A percentile compares a stretch with the other conserved stretches of the same genome.
Conservation (phyloP, 78 protist genomes). For the Acrasis kona region DNA sequence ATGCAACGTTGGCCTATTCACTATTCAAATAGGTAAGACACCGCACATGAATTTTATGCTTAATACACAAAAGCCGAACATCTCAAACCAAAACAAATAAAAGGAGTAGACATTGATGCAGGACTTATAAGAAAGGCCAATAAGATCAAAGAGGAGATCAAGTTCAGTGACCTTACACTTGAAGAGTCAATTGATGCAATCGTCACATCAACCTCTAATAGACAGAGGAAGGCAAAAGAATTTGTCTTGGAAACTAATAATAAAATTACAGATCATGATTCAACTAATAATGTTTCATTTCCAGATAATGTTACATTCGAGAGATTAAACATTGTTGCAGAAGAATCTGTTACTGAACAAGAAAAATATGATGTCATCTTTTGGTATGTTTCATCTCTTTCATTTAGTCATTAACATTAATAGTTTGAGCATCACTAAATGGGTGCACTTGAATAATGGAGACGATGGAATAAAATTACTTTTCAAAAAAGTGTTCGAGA, state of each 20-base stretch:
- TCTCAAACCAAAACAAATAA: not conserved
- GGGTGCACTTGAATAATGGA: conserved; percentile 71
- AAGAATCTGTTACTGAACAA: not conserved
- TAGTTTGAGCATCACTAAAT: conserved; percentile 58
- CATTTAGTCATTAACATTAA: too few relatives aligned
- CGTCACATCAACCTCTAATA: not conserved
- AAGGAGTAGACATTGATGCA: conserved; percentile 31
- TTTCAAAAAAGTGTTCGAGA: conserved; percentile 37
- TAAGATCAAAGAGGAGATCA: not conserved
- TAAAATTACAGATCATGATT: too few relatives aligned
- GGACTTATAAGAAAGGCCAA: not conserved
- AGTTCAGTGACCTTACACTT: not conserved
- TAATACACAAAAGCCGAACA: too few relatives aligned
- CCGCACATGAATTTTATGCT: too few relatives aligned
- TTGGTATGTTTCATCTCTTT: too few relatives aligned
- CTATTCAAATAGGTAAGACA: too few relatives aligned
- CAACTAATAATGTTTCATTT: too few relatives aligned
- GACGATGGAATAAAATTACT: conserved; percentile 49
- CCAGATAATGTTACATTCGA: not conserved
- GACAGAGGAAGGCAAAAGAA: not conserved
- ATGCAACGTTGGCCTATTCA: conserved; percentile 10
- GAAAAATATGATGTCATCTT: not conserved
- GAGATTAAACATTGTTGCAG: not conserved
- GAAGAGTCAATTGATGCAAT: not conserved
- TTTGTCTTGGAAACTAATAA: too few relatives aligned